Evolutionary conservation across 768 basidiomycete genomes (phyloP).

Genomic region (Xerocomellus intermedius): DNA sequence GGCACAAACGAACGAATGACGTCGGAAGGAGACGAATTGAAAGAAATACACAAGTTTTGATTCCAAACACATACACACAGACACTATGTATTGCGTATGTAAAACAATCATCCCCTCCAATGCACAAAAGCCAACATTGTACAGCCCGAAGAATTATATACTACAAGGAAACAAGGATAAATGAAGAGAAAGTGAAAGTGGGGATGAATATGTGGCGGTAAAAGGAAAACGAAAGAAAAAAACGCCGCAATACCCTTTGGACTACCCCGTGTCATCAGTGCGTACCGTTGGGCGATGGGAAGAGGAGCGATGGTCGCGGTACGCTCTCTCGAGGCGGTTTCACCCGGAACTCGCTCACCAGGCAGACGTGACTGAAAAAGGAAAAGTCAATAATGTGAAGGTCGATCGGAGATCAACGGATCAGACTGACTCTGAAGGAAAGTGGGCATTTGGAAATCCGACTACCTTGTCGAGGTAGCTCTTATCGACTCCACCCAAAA

Average conservation of each 20-base stretch:
- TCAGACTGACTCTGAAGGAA: slow-evolving; percentile 88
- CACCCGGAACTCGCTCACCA: slow-evolving; percentile 75
- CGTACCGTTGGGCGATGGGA: slow-evolving; percentile 39
- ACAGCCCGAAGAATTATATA: slow-evolving; percentile 25
- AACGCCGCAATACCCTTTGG: slow-evolving; percentile 5
- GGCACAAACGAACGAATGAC: background rate
- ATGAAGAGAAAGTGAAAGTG: slow-evolving; percentile 17
- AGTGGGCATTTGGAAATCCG: slow-evolving; percentile 96
- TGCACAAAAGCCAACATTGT: slow-evolving; percentile 29
- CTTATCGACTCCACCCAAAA: slow-evolving; percentile 87
- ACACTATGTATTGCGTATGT: slow-evolving; percentile 21
- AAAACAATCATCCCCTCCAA: slow-evolving; percentile 17
- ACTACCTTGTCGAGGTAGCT: slow-evolving; percentile 85
- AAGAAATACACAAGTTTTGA: slow-evolving; percentile 13
- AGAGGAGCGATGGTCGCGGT: slow-evolving; percentile 38
- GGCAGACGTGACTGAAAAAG: slow-evolving; percentile 62
- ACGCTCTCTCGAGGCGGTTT: slow-evolving; percentile 60
- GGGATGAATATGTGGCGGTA: slow-evolving; percentile 6
- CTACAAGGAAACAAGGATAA: slow-evolving; percentile 26
- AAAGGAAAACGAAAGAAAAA: background rate
- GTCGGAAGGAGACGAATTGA: background rate
- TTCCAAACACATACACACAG: slow-evolving; percentile 16
- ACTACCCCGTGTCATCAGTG: slow-evolving; percentile 18
- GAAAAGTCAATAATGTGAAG: slow-evolving; percentile 1
- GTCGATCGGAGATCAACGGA: slow-evolving; percentile 2